Evolutionary conservation across 2,329 filamentous ascomycete species (phyloP), one percentile per base, ranked within the genome.

Genomic region (Cladosporium sp.): DNA sequence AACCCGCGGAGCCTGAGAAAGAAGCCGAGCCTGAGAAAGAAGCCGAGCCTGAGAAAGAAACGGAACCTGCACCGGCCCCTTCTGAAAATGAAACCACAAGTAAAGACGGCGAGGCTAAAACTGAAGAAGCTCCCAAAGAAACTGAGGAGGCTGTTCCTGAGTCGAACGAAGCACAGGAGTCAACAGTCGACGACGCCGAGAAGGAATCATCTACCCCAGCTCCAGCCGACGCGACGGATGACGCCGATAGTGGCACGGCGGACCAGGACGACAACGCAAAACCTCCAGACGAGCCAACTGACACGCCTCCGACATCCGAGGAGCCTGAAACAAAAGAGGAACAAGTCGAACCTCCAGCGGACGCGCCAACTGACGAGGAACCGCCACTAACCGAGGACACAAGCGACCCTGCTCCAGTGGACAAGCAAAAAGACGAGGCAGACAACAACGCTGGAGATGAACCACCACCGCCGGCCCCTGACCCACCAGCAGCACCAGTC

Each of bases 71-170:
- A 13, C 13, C 27, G 18, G 8, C 36, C 7, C 2, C 36, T 18
- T 19, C 43, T 18, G 32, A 19, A 20, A 13, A 18, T 39, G 36
- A 42, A 6, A 16, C 27, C 30, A n/a, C 45, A 7, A 33, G 13
- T 13, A 16, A 32, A 5, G 47, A 42, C 12, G 20, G 16, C 19
- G 46, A 30, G 15, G 30, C 25, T 33, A 19, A 6, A 7, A 11
- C 50, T 36, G 40, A 45, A 6, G 40, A 45, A 2, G 48, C 53
- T 11, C 19, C 46, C 13, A 53, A 55, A n/a, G 25, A 25, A 7
- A 42, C 39, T 13, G 19, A 42, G 27, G 39, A 42, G 22, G 15
- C 30, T 29, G 30, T 32, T 7, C 15, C 27, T 11, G 8, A 18
- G 30, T 18, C 38, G 6, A 19, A 7, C 20, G 15, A 38, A 19